Percentiles rank a stretch among this genome's conserved stretches.
Conservation (phyloP, 768 basidiomycete species). For the Leccinum arenicola region DNA sequence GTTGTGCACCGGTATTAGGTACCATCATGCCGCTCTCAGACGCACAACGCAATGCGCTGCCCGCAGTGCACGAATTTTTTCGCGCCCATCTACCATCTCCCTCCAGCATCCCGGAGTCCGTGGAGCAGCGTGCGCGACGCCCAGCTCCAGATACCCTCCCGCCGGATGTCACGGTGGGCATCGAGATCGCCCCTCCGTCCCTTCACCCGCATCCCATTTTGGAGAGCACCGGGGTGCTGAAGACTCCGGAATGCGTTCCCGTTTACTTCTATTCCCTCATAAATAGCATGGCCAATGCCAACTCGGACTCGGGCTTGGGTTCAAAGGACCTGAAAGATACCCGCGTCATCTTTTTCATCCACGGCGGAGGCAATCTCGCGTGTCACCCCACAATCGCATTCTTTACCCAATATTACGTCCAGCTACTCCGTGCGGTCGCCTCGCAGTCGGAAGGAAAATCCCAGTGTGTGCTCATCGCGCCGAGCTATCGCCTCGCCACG, state of each 20-base stretch:
- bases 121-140: constrained; percentile 12
- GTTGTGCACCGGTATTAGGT: not conserved
- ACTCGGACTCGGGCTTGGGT: not conserved
- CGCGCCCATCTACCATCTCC: not conserved
- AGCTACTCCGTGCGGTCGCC: constrained; percentile 12
- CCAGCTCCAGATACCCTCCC: not conserved
- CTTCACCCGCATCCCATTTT: not conserved
- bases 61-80: not conserved
- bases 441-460: not conserved
- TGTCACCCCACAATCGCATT: constrained; percentile 15
- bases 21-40: constrained; percentile 15
- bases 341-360: constrained; percentile 22
- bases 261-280: constrained; percentile 18
- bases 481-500: constrained; percentile 26
- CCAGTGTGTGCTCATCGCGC: constrained; percentile 18
- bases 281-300: not conserved
- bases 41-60: constrained; percentile 12
- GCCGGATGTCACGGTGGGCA: constrained; percentile 6
- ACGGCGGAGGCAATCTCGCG: constrained; percentile 19
- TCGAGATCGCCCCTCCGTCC: constrained; percentile 21
- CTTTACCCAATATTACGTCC: constrained; percentile 3
- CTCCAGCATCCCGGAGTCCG: not conserved
- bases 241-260: constrained; percentile 17
- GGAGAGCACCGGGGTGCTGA: not conserved
- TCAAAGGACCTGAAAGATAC: not conserved